phyloP scores from a whole-genome alignment of 2,329 filamentous ascomycete genomes.

The Stagonosporopsis chrysanthemi region DNA sequence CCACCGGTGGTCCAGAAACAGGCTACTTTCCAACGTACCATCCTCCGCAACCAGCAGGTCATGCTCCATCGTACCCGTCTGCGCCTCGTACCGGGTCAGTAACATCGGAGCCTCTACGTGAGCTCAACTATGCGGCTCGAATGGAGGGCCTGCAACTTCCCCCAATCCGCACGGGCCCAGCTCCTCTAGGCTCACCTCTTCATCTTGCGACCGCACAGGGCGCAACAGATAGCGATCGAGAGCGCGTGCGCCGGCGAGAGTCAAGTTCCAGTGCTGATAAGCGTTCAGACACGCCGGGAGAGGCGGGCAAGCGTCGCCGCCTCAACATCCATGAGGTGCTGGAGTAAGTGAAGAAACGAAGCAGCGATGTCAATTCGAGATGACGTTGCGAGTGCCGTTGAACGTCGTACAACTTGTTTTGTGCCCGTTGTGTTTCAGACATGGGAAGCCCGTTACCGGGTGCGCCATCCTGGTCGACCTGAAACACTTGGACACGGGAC shows the following conservation, averaged over 20 bases:
- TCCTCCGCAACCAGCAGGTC: slow-evolving; percentile 35
- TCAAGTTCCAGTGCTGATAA: slow-evolving; percentile 38
- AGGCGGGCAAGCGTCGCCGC: slow-evolving; percentile 44
- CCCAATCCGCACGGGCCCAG: slow-evolving; percentile 45
- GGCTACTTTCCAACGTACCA: slow-evolving; percentile 45
- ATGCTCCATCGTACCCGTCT: slow-evolving; percentile 41
- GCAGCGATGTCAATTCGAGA: neutral
- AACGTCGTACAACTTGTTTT: slow-evolving; percentile 14
- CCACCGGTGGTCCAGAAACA: slow-evolving; percentile 41
- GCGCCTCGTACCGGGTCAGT: slow-evolving; percentile 35
- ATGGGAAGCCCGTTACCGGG: slow-evolving; percentile 7
- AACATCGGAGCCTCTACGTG: slow-evolving; percentile 39
- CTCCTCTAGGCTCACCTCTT: slow-evolving; percentile 43
- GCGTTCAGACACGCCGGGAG: slow-evolving; percentile 43
- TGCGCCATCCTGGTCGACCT: slow-evolving; percentile 7
- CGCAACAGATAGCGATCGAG: slow-evolving; percentile 28
- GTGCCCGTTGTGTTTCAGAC: slow-evolving; percentile 9
- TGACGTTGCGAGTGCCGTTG: slow-evolving; percentile 9
- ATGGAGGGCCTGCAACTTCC: slow-evolving; percentile 47
- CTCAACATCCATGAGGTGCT: slow-evolving; percentile 49
- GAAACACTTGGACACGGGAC: slow-evolving; percentile 14
- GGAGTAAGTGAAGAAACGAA: slow-evolving; percentile 29
- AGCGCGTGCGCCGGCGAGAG: slow-evolving; percentile 38
- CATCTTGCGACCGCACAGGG: slow-evolving; percentile 30
- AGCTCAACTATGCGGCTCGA: slow-evolving; percentile 32